These are phyloP conservation scores for Jacaranda mimosifolia DNA, from an alignment of 257 asterid species.

Conservation along the genomic window DNA sequence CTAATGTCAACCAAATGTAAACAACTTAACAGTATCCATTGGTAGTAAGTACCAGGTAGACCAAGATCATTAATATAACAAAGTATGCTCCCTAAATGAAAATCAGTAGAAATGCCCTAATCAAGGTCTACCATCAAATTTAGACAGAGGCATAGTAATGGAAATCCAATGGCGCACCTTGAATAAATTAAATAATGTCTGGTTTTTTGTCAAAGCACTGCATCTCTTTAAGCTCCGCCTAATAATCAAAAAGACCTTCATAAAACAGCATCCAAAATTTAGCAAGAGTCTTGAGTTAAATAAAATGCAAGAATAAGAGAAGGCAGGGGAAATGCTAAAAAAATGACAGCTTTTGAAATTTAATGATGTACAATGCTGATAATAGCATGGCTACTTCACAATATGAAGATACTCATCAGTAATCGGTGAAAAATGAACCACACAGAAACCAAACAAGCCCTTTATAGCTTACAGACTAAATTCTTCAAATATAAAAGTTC, in stretches of 20 bases:
- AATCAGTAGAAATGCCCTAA: not conserved
- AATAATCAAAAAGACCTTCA: conserved; percentile 83
- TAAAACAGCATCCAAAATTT: conserved; percentile 36
- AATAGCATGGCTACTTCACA: too few relatives aligned
- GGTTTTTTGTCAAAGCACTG: conserved; percentile 89
- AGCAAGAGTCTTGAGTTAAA: not conserved
- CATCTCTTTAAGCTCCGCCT: conserved; percentile 95
- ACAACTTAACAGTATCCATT: not conserved
- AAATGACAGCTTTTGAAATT: not conserved
- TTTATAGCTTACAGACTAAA: too few relatives aligned
- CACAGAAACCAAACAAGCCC: too few relatives aligned
- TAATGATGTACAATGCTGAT: too few relatives aligned
- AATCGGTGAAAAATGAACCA: too few relatives aligned
- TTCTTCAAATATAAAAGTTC: too few relatives aligned
- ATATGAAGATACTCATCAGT: too few relatives aligned
- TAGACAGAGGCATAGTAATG: too few relatives aligned
- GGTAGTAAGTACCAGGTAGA: not conserved
- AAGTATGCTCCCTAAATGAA: not conserved
- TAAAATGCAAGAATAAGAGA: not conserved
- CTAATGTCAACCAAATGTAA: not conserved
- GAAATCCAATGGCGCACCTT: conserved; percentile 61
- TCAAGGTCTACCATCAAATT: not conserved
- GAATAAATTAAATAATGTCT: conserved; percentile 88
- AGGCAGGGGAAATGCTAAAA: not conserved
- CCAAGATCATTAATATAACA: not conserved